Base-by-base conservation (phyloP, 805 yeast species). In the Danielia reshetovae region DNA sequence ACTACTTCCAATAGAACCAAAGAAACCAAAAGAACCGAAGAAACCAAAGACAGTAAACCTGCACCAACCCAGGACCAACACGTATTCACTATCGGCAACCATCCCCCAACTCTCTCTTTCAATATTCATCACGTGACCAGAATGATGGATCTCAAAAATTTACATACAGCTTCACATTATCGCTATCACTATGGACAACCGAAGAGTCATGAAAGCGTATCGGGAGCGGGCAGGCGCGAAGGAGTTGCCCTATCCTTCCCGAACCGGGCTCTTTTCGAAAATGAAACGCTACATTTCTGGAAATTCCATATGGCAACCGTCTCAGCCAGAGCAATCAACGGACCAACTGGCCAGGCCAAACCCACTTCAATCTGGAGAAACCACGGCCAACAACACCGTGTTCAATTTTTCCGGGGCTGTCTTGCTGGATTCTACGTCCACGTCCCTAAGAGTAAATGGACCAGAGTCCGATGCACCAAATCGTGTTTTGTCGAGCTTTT, bases 401-500 rank as follows among this genome's bases (percentile, higher is more conserved):
- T n/a, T n/a, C 26, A n/a, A 8, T 24, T 6, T 24, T 6, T 8
- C 7, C 6, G 26, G 6, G 6, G 13, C 13, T 6, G 24, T 24
- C 11, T 24, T 16, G 13, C 29, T 14, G 6, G 29, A 31, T 11
- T 18, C 10, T 10, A 14, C 29, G 7, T 21, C 27, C 8, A 7
- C 7, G 9, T 7, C 22, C 9, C 22, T 7, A 19, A 19, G 22
- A 9, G n/a, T n/a, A n/a, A n/a, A n/a, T n/a, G n/a, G n/a, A n/a
- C 9, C 22, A 19, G 22, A 7, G 7, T 21, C 35, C n/a, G 32
- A 30, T 11, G 51, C 39, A 32, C 60, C 68, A 9, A 82, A 81
- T 59, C 77, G 74, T 19, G 70, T 74, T 21, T 59, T 85, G 30
- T 81, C 87, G 9, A 75, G 70, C 18, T 85, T 86, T 52, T 85